Percentiles rank a stretch among this genome's conserved stretches.
Evolutionary conservation across 75 land plant species (phyloP).

Genomic region (Pseudotsuga menziesii): DNA sequence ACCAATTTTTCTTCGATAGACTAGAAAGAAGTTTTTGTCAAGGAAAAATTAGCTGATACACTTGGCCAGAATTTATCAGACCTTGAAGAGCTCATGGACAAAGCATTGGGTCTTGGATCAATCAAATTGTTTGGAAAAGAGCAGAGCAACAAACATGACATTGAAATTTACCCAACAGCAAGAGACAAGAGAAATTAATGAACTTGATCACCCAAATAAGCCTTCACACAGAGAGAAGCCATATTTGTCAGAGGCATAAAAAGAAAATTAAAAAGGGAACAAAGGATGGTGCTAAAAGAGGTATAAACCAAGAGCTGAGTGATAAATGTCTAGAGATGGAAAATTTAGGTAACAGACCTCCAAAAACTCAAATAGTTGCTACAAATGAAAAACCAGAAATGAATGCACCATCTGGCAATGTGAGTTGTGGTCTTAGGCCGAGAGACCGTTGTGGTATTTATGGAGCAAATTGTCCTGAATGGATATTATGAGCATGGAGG

Average conservation of each 20-base stretch:
- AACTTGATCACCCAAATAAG: slow-evolving; percentile 20
- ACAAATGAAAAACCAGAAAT: slow-evolving; percentile 18
- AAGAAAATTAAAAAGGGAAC: slow-evolving; percentile 86
- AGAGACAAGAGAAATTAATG: slow-evolving; percentile 21
- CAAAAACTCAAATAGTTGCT: background rate
- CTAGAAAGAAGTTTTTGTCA: background rate
- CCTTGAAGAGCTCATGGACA: slow-evolving; percentile 78
- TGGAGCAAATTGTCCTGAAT: no score
- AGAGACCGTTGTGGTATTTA: no score
- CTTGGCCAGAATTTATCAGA: slow-evolving; percentile 12
- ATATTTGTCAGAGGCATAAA: slow-evolving; percentile 89
- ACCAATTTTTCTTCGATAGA: background rate
- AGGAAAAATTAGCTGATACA: background rate
- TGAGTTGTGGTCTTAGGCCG: slow-evolving; percentile 79
- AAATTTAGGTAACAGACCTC: background rate
- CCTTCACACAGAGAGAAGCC: slow-evolving; percentile 66
- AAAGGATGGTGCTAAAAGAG: slow-evolving; percentile 12
- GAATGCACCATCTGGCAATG: slow-evolving; percentile 32
- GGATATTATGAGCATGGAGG: no score
- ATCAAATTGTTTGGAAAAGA: slow-evolving; percentile 18
- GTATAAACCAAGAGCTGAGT: slow-evolving; percentile 9
- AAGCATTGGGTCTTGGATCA: slow-evolving; percentile 72
- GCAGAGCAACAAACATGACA: slow-evolving; percentile 20
- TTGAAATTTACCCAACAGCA: slow-evolving; percentile 26
- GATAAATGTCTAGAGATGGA: slow-evolving; percentile 9